These are phyloP conservation scores for Eimeria falciformis DNA, from an alignment of 169 alveolate genomes.

Conservation along the genomic window DNA sequence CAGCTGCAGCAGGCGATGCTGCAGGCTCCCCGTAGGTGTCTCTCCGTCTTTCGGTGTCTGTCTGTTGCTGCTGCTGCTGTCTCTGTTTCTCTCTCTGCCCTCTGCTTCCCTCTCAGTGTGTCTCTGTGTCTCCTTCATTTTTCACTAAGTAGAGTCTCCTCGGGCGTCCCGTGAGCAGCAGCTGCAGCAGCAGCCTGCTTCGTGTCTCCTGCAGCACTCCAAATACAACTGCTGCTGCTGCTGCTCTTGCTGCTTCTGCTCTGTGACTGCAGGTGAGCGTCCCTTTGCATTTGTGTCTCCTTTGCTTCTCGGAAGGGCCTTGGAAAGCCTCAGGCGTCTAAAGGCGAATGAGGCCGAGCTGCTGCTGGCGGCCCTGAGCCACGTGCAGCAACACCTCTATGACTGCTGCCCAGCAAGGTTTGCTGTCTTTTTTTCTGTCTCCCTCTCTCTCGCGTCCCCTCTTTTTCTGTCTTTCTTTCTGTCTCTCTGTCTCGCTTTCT, in stretches of 20 bases:
- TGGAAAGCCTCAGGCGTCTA: conserved; percentile 50
- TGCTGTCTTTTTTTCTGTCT: neutral
- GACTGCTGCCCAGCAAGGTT: conserved; percentile 70
- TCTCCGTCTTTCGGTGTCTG: neutral
- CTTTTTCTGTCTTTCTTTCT: neutral
- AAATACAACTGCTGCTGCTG: neutral
- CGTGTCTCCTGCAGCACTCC: neutral
- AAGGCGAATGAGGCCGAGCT: conserved; percentile 40
- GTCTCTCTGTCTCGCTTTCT: neutral
- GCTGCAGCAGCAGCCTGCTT: neutral
- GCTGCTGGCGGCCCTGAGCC: conserved; percentile 44
- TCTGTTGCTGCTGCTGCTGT: neutral
- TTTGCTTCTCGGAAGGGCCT: neutral
- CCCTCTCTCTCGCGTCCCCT: neutral
- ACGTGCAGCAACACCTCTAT: neutral
- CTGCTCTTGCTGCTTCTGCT: conserved; percentile 30
- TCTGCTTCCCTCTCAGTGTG: neutral
- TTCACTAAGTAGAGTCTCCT: neutral
- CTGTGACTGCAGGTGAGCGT: neutral
- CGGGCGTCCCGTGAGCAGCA: neutral
- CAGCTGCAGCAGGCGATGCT: conserved; percentile 66
- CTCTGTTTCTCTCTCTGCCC: neutral
- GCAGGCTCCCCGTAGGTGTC: conserved; percentile 39
- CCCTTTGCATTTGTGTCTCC: conserved; percentile 33
- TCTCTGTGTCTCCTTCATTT: neutral